phyloP scores from a whole-genome alignment of 2,329 filamentous ascomycete species.

The Epichloe sylvatica region DNA sequence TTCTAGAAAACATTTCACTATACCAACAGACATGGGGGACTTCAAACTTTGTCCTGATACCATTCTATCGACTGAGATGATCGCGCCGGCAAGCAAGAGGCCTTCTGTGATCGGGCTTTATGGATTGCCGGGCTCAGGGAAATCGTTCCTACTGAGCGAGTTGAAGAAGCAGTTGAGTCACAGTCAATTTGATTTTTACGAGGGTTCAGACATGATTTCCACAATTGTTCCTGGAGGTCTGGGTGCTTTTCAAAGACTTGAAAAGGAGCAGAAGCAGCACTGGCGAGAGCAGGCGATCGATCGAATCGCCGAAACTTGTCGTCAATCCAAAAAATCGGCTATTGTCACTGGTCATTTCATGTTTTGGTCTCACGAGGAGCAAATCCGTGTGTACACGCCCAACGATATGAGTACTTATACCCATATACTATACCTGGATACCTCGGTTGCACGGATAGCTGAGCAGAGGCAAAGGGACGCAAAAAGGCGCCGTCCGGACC shows the following conservation, averaged over 20 bases:
- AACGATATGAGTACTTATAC: conserved; percentile 35
- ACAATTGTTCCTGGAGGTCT: conserved; percentile 32
- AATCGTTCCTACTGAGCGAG: conserved; percentile 29
- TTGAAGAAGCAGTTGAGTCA: conserved; percentile 23
- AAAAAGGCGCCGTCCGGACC: conserved; percentile 18
- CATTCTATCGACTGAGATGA: not conserved
- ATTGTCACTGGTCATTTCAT: conserved; percentile 43
- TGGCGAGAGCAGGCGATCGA: conserved; percentile 33
- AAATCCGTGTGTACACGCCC: conserved; percentile 24
- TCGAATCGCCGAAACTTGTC: conserved; percentile 25
- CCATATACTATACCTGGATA: conserved; percentile 44
- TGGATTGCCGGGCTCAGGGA: conserved; percentile 40
- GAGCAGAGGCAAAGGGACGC: conserved; percentile 25
- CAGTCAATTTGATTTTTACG: conserved; percentile 30
- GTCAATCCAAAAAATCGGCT: conserved; percentile 19
- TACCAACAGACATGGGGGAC: not conserved
- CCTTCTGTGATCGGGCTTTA: conserved; percentile 38
- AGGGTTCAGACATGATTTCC: conserved; percentile 37
- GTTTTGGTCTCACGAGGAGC: conserved; percentile 33
- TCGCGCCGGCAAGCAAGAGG: conserved; percentile 11
- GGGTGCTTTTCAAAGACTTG: conserved; percentile 28
- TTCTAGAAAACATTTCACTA: not conserved
- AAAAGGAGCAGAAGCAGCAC: conserved; percentile 20
- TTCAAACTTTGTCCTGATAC: not conserved
- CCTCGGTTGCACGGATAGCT: conserved; percentile 21